Conservation (phyloP, 1,284 basidiomycete genomes). For the Pisolithus thermaeus region DNA sequence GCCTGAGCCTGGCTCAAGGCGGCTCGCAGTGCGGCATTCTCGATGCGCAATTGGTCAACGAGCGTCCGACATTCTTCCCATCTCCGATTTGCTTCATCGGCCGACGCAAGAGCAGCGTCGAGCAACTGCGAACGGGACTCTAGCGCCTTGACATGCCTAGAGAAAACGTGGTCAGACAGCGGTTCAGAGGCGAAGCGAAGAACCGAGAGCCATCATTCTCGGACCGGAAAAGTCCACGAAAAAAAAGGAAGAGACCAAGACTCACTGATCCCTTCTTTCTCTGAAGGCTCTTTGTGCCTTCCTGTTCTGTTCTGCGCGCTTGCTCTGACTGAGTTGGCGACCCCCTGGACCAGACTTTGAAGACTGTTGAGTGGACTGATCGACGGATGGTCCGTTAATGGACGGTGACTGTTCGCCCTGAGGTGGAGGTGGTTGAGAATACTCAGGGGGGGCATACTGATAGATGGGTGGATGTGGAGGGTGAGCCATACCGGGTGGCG, state of each 20-base stretch:
- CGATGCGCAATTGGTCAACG: conserved; percentile 74
- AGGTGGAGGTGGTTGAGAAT: conserved; percentile 22
- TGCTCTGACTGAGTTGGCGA: conserved; percentile 64
- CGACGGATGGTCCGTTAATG: conserved; percentile 18
- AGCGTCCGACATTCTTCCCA: conserved; percentile 82
- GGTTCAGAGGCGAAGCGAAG: too few species aligned
- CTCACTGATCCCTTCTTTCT: conserved; percentile 78
- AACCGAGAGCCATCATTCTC: too few species aligned
- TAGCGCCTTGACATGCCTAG: conserved; percentile 75
- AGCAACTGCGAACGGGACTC: conserved; percentile 77
- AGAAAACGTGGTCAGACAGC: background rate
- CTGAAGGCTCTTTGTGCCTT: conserved; percentile 83
- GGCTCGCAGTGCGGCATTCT: conserved; percentile 61
- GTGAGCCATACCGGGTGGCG: conserved; percentile 31
- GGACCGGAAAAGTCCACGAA: background rate
- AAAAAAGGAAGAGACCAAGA: conserved; percentile 15
- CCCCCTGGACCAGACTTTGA: conserved; percentile 20
- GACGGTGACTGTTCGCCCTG: conserved; percentile 28
- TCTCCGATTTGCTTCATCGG: conserved; percentile 77
- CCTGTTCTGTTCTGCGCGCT: conserved; percentile 81
- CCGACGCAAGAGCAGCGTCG: conserved; percentile 74
- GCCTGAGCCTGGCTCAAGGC: conserved; percentile 40
- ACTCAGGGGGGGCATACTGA: conserved; percentile 32
- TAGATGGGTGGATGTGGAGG: conserved; percentile 24
- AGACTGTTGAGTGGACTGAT: conserved; percentile 2